These are phyloP conservation scores for Hypoxylon trugodes DNA, from an alignment of 495 filamentous ascomycete species.

Conservation along the genomic window DNA sequence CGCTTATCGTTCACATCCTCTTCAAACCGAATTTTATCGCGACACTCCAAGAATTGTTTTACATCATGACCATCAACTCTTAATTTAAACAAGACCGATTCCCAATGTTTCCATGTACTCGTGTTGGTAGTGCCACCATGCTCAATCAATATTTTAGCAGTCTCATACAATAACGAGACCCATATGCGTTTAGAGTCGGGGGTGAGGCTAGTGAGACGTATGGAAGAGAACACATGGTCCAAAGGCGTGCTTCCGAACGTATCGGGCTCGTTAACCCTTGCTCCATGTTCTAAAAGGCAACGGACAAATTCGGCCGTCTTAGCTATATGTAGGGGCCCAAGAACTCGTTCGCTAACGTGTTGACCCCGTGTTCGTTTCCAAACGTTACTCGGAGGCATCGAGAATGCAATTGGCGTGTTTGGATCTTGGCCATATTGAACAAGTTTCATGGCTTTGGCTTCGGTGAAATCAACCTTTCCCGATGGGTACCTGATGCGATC, in stretches of 20 bases:
- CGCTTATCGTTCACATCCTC: not conserved
- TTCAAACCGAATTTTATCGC: not conserved
- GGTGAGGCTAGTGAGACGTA: not conserved
- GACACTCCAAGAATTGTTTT: not conserved
- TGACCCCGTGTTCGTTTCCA: too few relatives aligned
- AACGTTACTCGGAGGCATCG: too few relatives aligned
- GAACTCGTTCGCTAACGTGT: too few relatives aligned
- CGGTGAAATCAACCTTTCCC: too few relatives aligned
- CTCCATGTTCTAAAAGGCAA: not conserved
- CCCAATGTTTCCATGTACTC: not conserved
- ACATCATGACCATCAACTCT: not conserved
- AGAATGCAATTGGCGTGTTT: not conserved
- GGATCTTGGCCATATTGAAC: not conserved
- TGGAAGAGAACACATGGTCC: not conserved
- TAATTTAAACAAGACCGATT: not conserved
- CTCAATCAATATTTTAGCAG: not conserved
- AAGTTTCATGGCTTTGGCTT: not conserved
- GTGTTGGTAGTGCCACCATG: not conserved
- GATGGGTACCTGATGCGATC: too few relatives aligned
- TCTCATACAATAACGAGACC: not conserved
- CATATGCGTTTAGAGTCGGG: not conserved
- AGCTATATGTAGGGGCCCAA: not conserved
- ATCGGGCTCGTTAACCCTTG: not conserved
- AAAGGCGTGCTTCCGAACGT: not conserved
- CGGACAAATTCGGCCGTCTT: not conserved